Base-by-base conservation (phyloP, 352 stramenopile genomes). In the Thalassiosira mediterranea region DNA sequence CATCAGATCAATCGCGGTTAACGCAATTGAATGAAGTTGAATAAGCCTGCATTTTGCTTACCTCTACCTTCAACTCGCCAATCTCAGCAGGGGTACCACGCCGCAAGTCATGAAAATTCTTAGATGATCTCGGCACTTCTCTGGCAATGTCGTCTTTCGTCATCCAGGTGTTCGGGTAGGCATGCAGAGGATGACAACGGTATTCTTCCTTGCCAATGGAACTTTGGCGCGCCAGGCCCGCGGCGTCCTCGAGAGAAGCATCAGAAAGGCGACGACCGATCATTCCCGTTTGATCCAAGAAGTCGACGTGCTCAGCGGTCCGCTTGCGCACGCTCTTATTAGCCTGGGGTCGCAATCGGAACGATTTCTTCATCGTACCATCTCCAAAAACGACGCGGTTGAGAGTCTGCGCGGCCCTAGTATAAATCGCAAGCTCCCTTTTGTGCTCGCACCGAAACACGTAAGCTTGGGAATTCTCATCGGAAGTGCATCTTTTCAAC, bases 91-190 rank as follows among this genome's bases (percentile, higher is more conserved):
- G 17, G 10, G 31, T 19, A 15, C 25, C 29, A 59, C n/a, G n/a
- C n/a, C 26, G 37, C 3, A 74, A 48, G 46, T 74, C 65, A 48
- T 57, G 40, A 40, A 66, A 58, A 49, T 58, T 44, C 25, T 29
- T 56, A 38, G 53, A 68, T 29, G 11, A 21, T 11, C 49, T 51
- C 10, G 23, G n/a, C 5, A 67, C 25, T n/a, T 74, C 65, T 29
- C 32, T 25, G 5, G 29, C 40, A 15, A 68, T 5, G 34, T 74
- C 65, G 11, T 44, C 1, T n/a, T 74, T 49, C 2, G 65, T 74
- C 65, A 74, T 59, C 65, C 65, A 74, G 13, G 31, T 52, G 31
- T 88, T 72, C 7, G 75, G 82, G 58, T 89, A 89, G 0, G 72
- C 68, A 59, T 87, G 77, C 8, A 44, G 47, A 47, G 82, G 82